Percentiles rank a stretch among this genome's conserved stretches.
Conservation (phyloP, 306 rosid genomes). For the Hippophae tibetana region DNA sequence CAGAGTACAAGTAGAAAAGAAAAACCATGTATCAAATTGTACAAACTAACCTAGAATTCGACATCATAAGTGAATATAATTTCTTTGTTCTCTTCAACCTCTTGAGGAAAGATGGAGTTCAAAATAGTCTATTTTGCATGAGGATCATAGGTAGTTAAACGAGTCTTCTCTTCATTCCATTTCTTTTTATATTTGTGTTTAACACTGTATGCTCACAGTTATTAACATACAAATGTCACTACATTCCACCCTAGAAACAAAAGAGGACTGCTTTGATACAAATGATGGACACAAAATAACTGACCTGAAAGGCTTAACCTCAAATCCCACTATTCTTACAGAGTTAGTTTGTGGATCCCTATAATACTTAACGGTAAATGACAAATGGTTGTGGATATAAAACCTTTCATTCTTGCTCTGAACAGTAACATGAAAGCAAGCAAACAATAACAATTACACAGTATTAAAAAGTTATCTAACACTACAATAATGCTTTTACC, state of each 20-base stretch:
- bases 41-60: conserved; percentile 67
- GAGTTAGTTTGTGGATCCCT: conserved; percentile 60
- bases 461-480: conserved; percentile 10
- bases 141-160: conserved; percentile 88
- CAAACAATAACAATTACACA: neutral
- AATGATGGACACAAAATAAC: neutral
- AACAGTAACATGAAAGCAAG: conserved; percentile 21
- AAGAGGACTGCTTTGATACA: no score
- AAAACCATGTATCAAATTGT: neutral
- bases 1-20: neutral
- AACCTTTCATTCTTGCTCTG: conserved; percentile 81
- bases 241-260: conserved; percentile 5
- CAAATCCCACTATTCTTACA: conserved; percentile 94
- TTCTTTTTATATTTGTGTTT: conserved; percentile 81
- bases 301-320: conserved; percentile 90
- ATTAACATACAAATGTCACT: conserved; percentile 20
- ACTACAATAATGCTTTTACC: conserved; percentile 38
- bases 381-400: conserved; percentile 87
- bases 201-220: conserved; percentile 37
- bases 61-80: conserved; percentile 89
- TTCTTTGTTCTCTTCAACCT: conserved; percentile 80
- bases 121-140: conserved; percentile 68
- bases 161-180: conserved; percentile 57
- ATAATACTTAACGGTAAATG: conserved; percentile 82
- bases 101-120: conserved; percentile 81